These are phyloP conservation scores for Protomyces inouyei DNA, from an alignment of 1,139 yeast species.

Conservation along the genomic window DNA sequence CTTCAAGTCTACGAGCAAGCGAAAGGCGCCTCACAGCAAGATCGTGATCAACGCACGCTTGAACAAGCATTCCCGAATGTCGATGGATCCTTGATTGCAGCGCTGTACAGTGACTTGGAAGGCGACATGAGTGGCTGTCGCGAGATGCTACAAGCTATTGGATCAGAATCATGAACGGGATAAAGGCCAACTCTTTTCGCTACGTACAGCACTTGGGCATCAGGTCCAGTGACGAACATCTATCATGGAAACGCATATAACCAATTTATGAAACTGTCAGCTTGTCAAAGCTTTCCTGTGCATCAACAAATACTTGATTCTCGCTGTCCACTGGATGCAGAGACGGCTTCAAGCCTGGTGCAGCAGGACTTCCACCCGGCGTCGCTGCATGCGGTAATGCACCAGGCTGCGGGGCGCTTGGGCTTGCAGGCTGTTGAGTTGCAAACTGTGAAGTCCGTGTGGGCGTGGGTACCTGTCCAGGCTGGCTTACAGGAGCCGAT, in stretches of 20 bases:
- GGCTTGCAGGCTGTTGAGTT: conserved; percentile 1
- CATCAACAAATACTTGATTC: conserved; percentile 19
- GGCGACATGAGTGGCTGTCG: conserved; percentile 17
- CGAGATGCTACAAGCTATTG: conserved; percentile 13
- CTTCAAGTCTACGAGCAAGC: conserved; percentile 5
- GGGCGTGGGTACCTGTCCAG: not conserved
- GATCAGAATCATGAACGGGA: not conserved
- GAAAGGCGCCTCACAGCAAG: conserved; percentile 5
- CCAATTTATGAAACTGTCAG: not conserved
- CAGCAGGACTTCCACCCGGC: not conserved
- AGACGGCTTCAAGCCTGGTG: conserved; percentile 3
- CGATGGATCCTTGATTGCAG: conserved; percentile 22
- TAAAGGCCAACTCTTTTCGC: too few relatives aligned
- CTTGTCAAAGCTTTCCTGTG: conserved; percentile 20
- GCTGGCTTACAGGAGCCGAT: not conserved
- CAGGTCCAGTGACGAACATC: not conserved
- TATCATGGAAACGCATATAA: not conserved
- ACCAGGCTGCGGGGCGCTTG: conserved; percentile 7
- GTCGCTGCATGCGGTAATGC: not conserved
- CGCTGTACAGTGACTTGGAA: conserved; percentile 11
- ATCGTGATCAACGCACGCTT: conserved; percentile 1
- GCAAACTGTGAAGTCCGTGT: not conserved
- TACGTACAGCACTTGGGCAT: too few relatives aligned
- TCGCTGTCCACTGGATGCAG: conserved; percentile 20
- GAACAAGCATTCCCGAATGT: not conserved